Base-by-base conservation (phyloP, 192 early-diverging fungal genomes). In the Backusella westeae region DNA sequence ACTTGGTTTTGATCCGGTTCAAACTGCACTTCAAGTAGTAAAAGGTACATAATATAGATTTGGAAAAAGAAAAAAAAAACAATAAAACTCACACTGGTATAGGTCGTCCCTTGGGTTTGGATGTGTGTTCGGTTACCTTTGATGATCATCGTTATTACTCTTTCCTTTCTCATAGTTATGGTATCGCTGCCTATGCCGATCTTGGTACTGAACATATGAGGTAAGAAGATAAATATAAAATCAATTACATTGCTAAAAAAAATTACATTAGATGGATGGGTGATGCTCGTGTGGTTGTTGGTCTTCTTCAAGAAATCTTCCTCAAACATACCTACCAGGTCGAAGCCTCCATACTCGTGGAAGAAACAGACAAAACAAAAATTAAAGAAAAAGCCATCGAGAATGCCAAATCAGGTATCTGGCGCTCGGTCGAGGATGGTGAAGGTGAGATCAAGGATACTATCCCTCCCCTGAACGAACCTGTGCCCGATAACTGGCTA, bases 151-250 rank as follows among this genome's bases (percentile, higher is more conserved):
- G 87, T 14, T 87, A 77, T 42, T 90, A 86, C 59, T 88, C 87
- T 10, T 90, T 90, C 78, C 69, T 85, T 15, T 82, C 87, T 0
- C 85, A 88, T 39, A 88, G 75, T 32, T 90, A 85, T 80, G 88
- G 88, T 15, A 74, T 88, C n/a, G 81, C 85, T 66, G 87, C 88
- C 6, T 85, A 90, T 73, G 86, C 85, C 15, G 88, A 90, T 76
- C 69, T 90, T 39, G 85, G 78, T 32, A 87, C 88, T 2, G 88
- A 90, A 66, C 72, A 86, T 53, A 63, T 90, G 73, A 39, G 70
- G 70, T 72, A 52, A 41, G 6, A 29, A 67, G 0, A 29, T 6
- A 34, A 12, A 67, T 32, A 67, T 14, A 67, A 39, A 39, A 39
- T 9, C 38, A 9, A 3, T 32, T 4, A 0, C 4, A 67, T 9